Evolutionary conservation across 257 asterid species (phyloP), one percentile per base, ranked within the genome.

Genomic region (Knoxia roxburghii): DNA sequence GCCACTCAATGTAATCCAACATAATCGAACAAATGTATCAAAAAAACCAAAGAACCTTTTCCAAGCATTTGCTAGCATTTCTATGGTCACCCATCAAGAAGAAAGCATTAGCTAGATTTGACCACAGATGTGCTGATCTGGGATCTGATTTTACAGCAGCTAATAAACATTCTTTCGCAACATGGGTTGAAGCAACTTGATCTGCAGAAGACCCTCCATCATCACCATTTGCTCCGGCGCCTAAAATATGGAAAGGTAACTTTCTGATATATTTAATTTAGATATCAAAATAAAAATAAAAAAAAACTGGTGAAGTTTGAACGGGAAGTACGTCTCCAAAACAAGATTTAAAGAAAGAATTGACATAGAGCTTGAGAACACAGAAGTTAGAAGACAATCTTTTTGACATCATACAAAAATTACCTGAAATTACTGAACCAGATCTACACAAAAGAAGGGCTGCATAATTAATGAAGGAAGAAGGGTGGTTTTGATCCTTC

Each of bases 401-500:
- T 49, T 23, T 52, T 61, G 23, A 20, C 8, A 21, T 48, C 45
- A 50, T 39, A 37, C 20, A 35, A 33, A 30, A 11, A 48, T 46
- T 85, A 87, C 99, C 99, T 76, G 96, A 82, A 40, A 83, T 70
- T 80, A 82, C 82, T 37, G 95, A 80, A 72, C 99, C 99, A 84
- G 80, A 73, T 84, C 77, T 88, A 76, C 86, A 84, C 75, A 90
- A 82, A 71, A 88, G 93, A 67, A 88, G 71, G 75, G 99, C 89
- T 60, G 95, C 89, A 80, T 88, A 94, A 82, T 90, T 94, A 75
- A 80, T 79, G 73, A 94, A 83, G 67, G 99, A 90, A 11, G 95
- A 88, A 43, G 99, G 97, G 75, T 90, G 99, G 67, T 94, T 86
- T 67, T 87, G 99, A 79, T 90, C 99, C 83, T 88, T 88, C 73